phyloP scores from a whole-genome alignment of 1,139 yeast genomes.

The Yamadazyma songkhlaensis region DNA sequence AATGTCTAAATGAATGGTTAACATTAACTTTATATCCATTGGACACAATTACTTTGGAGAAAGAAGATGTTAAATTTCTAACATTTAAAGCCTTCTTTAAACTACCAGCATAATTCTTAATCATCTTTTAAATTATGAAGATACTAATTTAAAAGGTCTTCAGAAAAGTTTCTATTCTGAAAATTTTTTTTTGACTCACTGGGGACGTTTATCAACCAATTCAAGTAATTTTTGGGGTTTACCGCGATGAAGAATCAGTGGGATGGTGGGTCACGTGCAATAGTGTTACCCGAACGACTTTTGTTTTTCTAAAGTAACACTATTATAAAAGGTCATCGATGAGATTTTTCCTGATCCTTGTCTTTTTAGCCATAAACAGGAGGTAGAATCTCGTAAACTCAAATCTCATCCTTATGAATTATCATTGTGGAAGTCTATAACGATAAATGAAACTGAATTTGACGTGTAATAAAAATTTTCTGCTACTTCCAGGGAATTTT shows the following conservation, averaged over 20 bases:
- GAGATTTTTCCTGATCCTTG: no score
- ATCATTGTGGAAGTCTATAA: no score
- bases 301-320: no score
- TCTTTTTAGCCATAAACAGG: no score
- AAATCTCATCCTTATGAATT: no score
- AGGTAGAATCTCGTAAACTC: no score
- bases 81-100: slow-evolving; percentile 51
- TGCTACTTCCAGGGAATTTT: no score
- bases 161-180: slow-evolving; percentile 3
- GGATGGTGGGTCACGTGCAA: background rate
- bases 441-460: no score
- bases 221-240: slow-evolving; percentile 21
- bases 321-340: no score
- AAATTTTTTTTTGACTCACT: slow-evolving; percentile 21
- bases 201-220: slow-evolving; percentile 29
- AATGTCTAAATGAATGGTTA: background rate
- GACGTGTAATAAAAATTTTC: no score
- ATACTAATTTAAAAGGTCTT: background rate
- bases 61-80: no score
- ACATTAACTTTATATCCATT: slow-evolving; percentile 77
- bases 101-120: slow-evolving; percentile 9
- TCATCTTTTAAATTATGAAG: slow-evolving; percentile 1
- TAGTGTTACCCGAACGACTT: no score
- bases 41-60: slow-evolving; percentile 30
- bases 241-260: slow-evolving; percentile 40